Conservation (phyloP, 164 flowering plant genomes). For the Umbilicus rupestris region DNA sequence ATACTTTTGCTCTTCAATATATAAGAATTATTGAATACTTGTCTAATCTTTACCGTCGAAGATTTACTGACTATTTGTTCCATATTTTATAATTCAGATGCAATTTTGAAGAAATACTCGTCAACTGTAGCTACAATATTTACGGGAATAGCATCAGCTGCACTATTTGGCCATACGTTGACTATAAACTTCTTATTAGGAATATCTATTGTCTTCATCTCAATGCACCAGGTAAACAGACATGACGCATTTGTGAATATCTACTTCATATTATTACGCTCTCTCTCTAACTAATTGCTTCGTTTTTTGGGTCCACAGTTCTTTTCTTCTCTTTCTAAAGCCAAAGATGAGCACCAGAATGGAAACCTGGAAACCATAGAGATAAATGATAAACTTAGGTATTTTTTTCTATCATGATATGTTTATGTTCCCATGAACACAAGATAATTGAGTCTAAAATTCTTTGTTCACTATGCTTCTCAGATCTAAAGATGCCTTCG, state of each 20-base stretch:
- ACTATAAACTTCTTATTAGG: conserved; percentile 88
- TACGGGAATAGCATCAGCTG: conserved; percentile 95
- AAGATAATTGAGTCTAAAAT: too few species aligned
- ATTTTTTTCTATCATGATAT: background rate
- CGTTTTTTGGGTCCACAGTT: conserved; percentile 49
- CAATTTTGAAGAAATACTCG: conserved; percentile 97
- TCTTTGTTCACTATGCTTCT: background rate
- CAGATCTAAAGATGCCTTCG: conserved; percentile 62
- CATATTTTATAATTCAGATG: conserved; percentile 42
- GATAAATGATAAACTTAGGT: conserved; percentile 47
- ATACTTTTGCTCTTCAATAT: background rate
- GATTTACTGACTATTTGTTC: background rate
- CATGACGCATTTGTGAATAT: background rate
- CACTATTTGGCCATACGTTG: conserved; percentile 82
- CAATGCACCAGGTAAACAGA: conserved; percentile 91
- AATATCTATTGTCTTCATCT: conserved; percentile 94
- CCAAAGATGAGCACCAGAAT: conserved; percentile 63
- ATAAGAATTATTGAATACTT: background rate
- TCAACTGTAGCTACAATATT: conserved; percentile 98
- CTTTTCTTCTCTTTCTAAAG: conserved; percentile 86
- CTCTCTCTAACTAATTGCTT: conserved; percentile 3
- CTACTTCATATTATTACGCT: background rate
- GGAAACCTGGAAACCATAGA: conserved; percentile 44
- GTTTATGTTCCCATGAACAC: background rate
- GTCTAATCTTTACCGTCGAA: background rate